phyloP scores from a whole-genome alignment of 1,284 basidiomycete genomes.

The Schizopora paradoxa region DNA sequence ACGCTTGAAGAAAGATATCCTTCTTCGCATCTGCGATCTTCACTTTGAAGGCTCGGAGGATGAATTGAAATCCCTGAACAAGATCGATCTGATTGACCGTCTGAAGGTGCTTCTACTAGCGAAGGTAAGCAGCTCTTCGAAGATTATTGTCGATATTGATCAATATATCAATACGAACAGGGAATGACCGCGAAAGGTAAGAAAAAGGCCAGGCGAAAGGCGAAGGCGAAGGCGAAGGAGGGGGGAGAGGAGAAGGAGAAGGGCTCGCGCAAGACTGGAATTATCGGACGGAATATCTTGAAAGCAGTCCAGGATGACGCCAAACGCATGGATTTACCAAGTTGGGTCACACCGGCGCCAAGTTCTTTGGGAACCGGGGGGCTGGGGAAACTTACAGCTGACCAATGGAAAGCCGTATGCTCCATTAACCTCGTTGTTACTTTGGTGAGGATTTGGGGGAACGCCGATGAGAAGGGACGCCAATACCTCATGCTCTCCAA shows the following conservation, averaged over 20 bases:
- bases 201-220: neutral
- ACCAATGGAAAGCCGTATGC: slow-evolving; percentile 31
- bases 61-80: no score
- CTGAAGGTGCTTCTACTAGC: neutral
- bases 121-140: neutral
- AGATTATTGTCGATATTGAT: neutral
- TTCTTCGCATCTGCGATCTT: no score
- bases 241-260: neutral
- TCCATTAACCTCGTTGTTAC: slow-evolving; percentile 30
- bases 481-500: slow-evolving; percentile 30
- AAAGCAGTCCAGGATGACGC: slow-evolving; percentile 28
- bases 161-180: neutral
- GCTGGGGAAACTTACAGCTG: slow-evolving; percentile 33
- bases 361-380: slow-evolving; percentile 26
- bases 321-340: slow-evolving; percentile 23
- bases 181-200: neutral
- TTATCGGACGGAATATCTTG: slow-evolving; percentile 26
- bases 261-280: slow-evolving; percentile 13
- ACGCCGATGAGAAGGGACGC: slow-evolving; percentile 3
- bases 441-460: slow-evolving; percentile 32
- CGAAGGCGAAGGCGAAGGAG: neutral
- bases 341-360: slow-evolving; percentile 28
- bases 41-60: no score
- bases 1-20: no score
- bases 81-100: no score